Percentiles rank a stretch among this genome's conserved stretches.
These are phyloP conservation scores for Cercospora sp. DNA, from an alignment of 2,329 filamentous ascomycete species.

Conservation along the genomic window DNA sequence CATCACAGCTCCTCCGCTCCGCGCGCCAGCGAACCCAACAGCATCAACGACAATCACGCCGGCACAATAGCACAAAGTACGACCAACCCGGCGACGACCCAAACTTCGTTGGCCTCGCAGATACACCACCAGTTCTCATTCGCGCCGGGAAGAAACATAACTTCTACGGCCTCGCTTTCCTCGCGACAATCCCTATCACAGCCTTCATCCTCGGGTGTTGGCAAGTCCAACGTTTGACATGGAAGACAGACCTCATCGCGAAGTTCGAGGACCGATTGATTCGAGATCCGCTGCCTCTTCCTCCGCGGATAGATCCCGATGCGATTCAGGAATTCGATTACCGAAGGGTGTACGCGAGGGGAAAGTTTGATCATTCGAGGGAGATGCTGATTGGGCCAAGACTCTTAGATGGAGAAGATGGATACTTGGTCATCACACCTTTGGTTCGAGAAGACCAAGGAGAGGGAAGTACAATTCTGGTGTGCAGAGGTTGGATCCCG, in stretches of 20 bases:
- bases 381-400: conserved; percentile 96
- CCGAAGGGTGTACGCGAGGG: conserved; percentile 74
- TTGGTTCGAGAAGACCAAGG: conserved; percentile 66
- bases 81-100: conserved; percentile 72
- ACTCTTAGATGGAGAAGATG: conserved; percentile 83
- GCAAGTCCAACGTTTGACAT: conserved; percentile 89
- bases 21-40: conserved; percentile 27
- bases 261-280: conserved; percentile 90
- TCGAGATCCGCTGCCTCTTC: conserved; percentile 79
- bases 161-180: conserved; percentile 30
- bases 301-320: conserved; percentile 76
- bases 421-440: conserved; percentile 88
- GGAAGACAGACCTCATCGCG: conserved; percentile 91
- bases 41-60: conserved; percentile 18
- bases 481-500: conserved; percentile 89
- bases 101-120: conserved; percentile 79
- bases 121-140: conserved; percentile 79
- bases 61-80: conserved; percentile 51
- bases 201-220: conserved; percentile 89
- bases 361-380: conserved; percentile 77
- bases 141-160: conserved; percentile 74
- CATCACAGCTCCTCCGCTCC: conserved; percentile 27
- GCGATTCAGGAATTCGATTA: conserved; percentile 90
- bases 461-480: conserved; percentile 64
- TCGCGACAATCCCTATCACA: conserved; percentile 78